Evolutionary conservation across 2,329 filamentous ascomycete genomes (phyloP), one percentile per base, ranked within the genome.

Genomic region (Arthrobotrys iridis): DNA sequence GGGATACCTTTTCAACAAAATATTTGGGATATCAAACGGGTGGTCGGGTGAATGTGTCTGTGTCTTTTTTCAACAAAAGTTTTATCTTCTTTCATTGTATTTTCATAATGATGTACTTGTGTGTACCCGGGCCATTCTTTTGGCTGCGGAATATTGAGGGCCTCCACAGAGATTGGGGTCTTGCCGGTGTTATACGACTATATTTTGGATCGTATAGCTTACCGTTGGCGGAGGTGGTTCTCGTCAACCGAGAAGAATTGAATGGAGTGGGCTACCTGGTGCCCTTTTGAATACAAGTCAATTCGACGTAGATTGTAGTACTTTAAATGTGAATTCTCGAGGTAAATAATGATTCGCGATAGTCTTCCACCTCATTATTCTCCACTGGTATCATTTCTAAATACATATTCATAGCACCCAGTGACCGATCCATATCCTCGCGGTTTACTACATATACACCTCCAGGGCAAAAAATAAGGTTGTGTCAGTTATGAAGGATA

Each of bases 1-100:
- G 60, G 70, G 70, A 52, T 66, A 66, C 60, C 62, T 74, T 74
- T 74, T 67, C 60, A 74, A 66, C 60, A 74, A 74, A 74, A 66
- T 52, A 55, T 55, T 55, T 57, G 70, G 70, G 45, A 59, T 43
- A 65, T 43, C 40, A 60, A 60, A 43, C 60, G 30, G 70, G 70
- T 35, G 59, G 59, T 43, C 10, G 20, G 65, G 45, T 22, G 48
- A 11, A 35, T 28, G 35, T 41, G 35, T 59, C 18, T n/a, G 15
- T 46, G 43, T 55, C 43, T 66, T 65, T 74, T 70, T 74, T 74
- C 70, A 74, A 74, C 70, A 74, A 67, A 74, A 74, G 70, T 70
- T 62, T 41, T 40, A 18, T 55, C 43, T 55, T 59, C 30, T 55
- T 48, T 46, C 33, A 37, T 46, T 33, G 22, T 24, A 66, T 35